Conservation (phyloP, 139 green algal genomes). For the Volvox africanus region DNA sequence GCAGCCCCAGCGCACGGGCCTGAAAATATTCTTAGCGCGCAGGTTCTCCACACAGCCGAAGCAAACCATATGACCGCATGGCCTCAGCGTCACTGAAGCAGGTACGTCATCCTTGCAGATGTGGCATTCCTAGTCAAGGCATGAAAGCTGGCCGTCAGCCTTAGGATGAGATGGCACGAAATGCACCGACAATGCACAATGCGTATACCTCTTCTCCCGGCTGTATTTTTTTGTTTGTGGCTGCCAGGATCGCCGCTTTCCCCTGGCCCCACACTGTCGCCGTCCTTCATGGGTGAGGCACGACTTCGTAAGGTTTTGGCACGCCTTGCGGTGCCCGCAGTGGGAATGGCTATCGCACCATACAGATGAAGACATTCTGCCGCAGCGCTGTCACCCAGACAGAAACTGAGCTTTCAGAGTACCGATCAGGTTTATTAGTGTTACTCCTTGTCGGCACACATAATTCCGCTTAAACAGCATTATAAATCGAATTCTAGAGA, state of each 20-base stretch:
- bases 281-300: background rate
- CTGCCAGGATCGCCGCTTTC: slow-evolving; percentile 9
- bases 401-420: too few species aligned
- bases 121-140: slow-evolving; percentile 52
- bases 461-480: too few species aligned
- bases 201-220: slow-evolving; percentile 34
- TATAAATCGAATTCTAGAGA: too few species aligned
- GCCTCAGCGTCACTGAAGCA: slow-evolving; percentile 58
- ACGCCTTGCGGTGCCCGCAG: too few species aligned
- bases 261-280: slow-evolving; percentile 36
- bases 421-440: too few species aligned
- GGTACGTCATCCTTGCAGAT: slow-evolving; percentile 67
- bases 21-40: slow-evolving; percentile 75
- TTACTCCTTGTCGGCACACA: too few species aligned
- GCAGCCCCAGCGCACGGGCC: slow-evolving; percentile 13
- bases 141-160: background rate
- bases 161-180: background rate
- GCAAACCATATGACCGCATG: slow-evolving; percentile 68
- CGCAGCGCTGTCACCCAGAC: background rate
- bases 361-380: slow-evolving; percentile 18
- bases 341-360: background rate
- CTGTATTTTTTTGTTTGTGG: slow-evolving; percentile 2
- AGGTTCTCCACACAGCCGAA: slow-evolving; percentile 70
- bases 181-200: background rate
- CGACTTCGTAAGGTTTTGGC: background rate